These are phyloP conservation scores for Volutella citrinella DNA, from an alignment of 2,329 filamentous ascomycete genomes.

Conservation along the genomic window DNA sequence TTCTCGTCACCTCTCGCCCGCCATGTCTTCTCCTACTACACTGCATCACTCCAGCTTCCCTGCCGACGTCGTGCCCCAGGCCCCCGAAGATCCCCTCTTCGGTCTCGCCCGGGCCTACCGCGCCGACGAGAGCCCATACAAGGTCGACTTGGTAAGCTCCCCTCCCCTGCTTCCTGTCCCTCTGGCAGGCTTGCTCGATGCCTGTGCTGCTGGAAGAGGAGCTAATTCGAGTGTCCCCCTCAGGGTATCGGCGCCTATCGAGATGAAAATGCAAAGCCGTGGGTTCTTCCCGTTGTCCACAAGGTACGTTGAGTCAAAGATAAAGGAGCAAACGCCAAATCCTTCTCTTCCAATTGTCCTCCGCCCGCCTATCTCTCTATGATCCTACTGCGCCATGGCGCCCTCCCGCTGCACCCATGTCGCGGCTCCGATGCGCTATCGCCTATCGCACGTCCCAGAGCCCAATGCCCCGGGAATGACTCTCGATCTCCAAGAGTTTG, in stretches of 20 bases:
- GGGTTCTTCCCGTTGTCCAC: conserved; percentile 93
- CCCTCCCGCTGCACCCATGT: too few relatives aligned
- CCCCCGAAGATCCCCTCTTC: conserved; percentile 93
- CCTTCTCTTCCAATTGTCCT: conserved; percentile 7
- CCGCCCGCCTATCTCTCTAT: too few relatives aligned
- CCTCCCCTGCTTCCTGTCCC: neutral
- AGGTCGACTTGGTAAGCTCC: conserved; percentile 82
- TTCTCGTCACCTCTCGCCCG: conserved; percentile 67
- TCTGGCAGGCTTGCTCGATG: conserved; percentile 10
- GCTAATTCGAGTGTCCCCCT: conserved; percentile 1
- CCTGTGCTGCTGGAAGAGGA: conserved; percentile 1
- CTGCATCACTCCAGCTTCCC: conserved; percentile 61
- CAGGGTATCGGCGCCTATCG: conserved; percentile 87
- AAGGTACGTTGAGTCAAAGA: conserved; percentile 79
- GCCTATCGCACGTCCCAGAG: too few relatives aligned
- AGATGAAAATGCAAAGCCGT: conserved; percentile 93
- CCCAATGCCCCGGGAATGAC: too few relatives aligned
- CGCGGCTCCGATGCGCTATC: too few relatives aligned
- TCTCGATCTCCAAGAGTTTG: too few relatives aligned
- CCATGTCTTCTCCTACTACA: conserved; percentile 35
- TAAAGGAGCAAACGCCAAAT: too few relatives aligned
- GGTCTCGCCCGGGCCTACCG: conserved; percentile 86
- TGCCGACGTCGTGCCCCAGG: conserved; percentile 75
- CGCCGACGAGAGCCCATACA: conserved; percentile 72
- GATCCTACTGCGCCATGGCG: too few relatives aligned